Evolutionary conservation across 352 stramenopile species (phyloP).

Genomic region (Peronospora destructor): DNA sequence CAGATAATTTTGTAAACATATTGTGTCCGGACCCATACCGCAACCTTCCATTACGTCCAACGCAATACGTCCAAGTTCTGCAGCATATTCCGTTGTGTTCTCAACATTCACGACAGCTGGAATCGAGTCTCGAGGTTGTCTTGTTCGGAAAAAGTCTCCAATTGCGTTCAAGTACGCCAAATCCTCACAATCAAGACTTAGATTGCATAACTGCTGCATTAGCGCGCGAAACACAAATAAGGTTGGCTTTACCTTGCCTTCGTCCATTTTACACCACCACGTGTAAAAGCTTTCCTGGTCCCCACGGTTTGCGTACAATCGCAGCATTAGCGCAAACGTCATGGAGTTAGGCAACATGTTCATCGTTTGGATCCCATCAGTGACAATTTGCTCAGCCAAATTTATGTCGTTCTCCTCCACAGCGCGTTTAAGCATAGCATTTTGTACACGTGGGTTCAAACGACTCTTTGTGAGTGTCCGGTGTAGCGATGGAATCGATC

Average conservation of each 20-base stretch:
- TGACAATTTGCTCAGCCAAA: constrained; percentile 51
- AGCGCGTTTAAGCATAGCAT: constrained; percentile 50
- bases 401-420: constrained; percentile 44
- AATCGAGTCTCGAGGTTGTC: background rate
- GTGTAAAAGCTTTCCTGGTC: constrained; percentile 38
- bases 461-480: constrained; percentile 20
- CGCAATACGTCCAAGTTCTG: constrained; percentile 20
- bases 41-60: constrained; percentile 35
- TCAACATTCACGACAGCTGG: background rate
- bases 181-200: constrained; percentile 27
- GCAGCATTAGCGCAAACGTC: constrained; percentile 69
- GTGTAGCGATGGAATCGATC: constrained; percentile 41
- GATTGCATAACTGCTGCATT: constrained; percentile 35
- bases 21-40: constrained; percentile 30
- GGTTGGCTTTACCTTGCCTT: constrained; percentile 36
- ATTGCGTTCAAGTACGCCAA: constrained; percentile 25
- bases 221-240: constrained; percentile 52
- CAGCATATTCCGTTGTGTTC: constrained; percentile 11
- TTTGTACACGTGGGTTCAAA: constrained; percentile 41
- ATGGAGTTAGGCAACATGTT: constrained; percentile 51
- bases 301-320: constrained; percentile 43
- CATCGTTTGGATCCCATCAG: constrained; percentile 32
- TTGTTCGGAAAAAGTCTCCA: constrained; percentile 23
- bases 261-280: constrained; percentile 47
- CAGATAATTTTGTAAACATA: constrained; percentile 42